Percentiles rank a stretch among this genome's conserved stretches.
These are phyloP conservation scores for Sugiyamaella qingdaonensis DNA, from an alignment of 805 yeast genomes.

Conservation along the genomic window DNA sequence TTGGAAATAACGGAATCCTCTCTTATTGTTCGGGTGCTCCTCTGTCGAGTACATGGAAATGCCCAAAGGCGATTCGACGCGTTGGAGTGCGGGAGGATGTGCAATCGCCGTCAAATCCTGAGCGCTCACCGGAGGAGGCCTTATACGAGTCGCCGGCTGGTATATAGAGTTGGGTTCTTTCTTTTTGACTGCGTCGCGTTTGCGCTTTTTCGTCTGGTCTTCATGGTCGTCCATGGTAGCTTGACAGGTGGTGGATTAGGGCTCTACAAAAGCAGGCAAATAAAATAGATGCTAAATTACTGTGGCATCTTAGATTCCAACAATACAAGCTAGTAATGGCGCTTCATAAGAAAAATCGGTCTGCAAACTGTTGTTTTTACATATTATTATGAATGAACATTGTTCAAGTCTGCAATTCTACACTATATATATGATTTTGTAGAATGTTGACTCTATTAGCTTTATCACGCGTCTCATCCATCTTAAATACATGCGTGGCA, in stretches of 20 bases:
- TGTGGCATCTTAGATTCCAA: too few relatives aligned
- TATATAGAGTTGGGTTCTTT: neutral
- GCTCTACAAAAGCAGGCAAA: too few relatives aligned
- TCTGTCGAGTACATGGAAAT: slow-evolving; percentile 41
- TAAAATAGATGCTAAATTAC: too few relatives aligned
- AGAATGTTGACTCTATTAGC: too few relatives aligned
- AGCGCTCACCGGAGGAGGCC: slow-evolving; percentile 19
- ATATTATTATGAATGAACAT: too few relatives aligned
- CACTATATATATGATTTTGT: too few relatives aligned
- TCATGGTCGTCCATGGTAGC: slow-evolving; percentile 6
- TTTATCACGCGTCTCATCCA: too few relatives aligned
- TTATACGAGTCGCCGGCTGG: slow-evolving; percentile 1
- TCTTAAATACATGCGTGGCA: too few relatives aligned
- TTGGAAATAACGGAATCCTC: slow-evolving; percentile 77
- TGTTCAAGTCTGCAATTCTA: too few relatives aligned
- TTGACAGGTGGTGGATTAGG: neutral
- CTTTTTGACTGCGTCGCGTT: neutral
- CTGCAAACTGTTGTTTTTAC: too few relatives aligned
- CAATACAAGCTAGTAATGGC: too few relatives aligned
- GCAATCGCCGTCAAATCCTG: slow-evolving; percentile 14
- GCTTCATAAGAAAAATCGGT: too few relatives aligned
- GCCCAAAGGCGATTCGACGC: neutral
- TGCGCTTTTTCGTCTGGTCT: slow-evolving; percentile 1
- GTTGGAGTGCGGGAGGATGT: slow-evolving; percentile 13
- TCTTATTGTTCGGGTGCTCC: slow-evolving; percentile 74